Evolutionary conservation across 2,329 filamentous ascomycete genomes (phyloP).

Genomic region (Hymenotorrendiella dingleyae): DNA sequence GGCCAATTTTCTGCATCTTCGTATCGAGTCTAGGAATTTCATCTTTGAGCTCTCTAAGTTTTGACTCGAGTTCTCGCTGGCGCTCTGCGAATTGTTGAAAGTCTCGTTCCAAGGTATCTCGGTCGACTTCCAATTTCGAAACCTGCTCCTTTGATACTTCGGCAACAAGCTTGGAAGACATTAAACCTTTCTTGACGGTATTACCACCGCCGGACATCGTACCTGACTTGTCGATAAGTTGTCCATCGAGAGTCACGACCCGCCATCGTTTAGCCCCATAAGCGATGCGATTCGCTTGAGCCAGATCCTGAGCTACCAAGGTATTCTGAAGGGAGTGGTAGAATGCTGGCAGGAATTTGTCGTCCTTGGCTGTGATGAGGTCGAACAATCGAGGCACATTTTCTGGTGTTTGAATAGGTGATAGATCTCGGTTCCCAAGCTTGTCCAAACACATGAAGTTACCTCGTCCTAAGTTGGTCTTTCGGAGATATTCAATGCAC

Average conservation of each 20-base stretch:
- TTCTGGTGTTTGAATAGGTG: constrained; percentile 80
- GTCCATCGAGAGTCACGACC: constrained; percentile 90
- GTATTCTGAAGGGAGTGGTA: constrained; percentile 96
- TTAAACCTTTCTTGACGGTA: constrained; percentile 82
- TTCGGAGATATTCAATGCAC: constrained; percentile 94
- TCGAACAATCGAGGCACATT: constrained; percentile 90
- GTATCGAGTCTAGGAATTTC: constrained; percentile 83
- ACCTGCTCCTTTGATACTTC: constrained; percentile 88
- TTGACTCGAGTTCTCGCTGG: constrained; percentile 71
- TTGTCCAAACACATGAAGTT: constrained; percentile 97
- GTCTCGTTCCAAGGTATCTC: constrained; percentile 75
- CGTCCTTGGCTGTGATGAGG: constrained; percentile 80
- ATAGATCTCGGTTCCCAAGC: constrained; percentile 70
- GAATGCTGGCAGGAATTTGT: constrained; percentile 83
- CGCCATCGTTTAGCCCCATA: constrained; percentile 93
- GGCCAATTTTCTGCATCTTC: constrained; percentile 79
- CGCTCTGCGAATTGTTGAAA: constrained; percentile 82
- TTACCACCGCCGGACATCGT: constrained; percentile 98
- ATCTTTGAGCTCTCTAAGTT: constrained; percentile 65
- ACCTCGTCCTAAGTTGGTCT: constrained; percentile 92
- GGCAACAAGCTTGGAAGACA: constrained; percentile 92
- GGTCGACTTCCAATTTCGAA: constrained; percentile 75
- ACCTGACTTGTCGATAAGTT: constrained; percentile 95
- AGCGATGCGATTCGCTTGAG: constrained; percentile 95
- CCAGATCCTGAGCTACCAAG: constrained; percentile 82